A percentile compares a stretch with the other conserved stretches of the same genome.
phyloP scores from a whole-genome alignment of 2,329 filamentous ascomycete species.

The Phialemonium atrogriseum region DNA sequence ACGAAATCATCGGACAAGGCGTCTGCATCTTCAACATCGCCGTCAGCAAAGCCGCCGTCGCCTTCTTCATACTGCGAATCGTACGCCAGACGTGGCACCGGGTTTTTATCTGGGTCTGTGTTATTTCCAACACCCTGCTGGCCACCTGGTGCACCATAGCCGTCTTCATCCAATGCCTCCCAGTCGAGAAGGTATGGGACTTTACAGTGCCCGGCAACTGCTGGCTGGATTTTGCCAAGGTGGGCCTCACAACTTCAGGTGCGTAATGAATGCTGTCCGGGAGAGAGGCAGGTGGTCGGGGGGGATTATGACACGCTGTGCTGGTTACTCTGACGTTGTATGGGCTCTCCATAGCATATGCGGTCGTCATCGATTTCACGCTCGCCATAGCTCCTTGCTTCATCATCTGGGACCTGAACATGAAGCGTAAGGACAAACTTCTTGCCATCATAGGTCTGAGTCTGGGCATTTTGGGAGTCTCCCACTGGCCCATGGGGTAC shows the following conservation, averaged over 20 bases:
- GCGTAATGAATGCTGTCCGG: not conserved
- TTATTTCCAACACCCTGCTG: conserved; percentile 9
- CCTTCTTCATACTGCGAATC: conserved; percentile 11
- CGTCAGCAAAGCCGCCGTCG: conserved; percentile 9
- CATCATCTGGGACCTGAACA: conserved; percentile 30
- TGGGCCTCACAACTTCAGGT: conserved; percentile 6
- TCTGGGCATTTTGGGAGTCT: conserved; percentile 27
- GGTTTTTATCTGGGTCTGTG: conserved; percentile 4
- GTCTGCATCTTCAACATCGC: conserved; percentile 7
- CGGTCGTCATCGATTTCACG: conserved; percentile 22
- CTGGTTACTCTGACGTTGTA: too few species aligned
- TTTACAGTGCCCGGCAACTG: conserved; percentile 3
- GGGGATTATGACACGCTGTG: too few species aligned
- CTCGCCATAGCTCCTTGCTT: conserved; percentile 29
- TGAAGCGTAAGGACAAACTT: conserved; percentile 30
- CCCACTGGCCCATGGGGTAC: too few species aligned
- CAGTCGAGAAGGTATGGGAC: conserved; percentile 8
- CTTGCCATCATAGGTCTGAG: conserved; percentile 28
- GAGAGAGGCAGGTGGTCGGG: too few species aligned
- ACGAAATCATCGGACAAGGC: conserved; percentile 7
- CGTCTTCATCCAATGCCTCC: conserved; percentile 7
- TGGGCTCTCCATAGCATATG: too few species aligned
- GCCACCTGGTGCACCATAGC: conserved; percentile 1
- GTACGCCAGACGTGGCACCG: conserved; percentile 4
- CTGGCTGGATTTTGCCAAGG: conserved; percentile 8